These are phyloP conservation scores for Colletotrichum aenigma DNA, from an alignment of 2,329 filamentous ascomycete species.

Conservation along the genomic window DNA sequence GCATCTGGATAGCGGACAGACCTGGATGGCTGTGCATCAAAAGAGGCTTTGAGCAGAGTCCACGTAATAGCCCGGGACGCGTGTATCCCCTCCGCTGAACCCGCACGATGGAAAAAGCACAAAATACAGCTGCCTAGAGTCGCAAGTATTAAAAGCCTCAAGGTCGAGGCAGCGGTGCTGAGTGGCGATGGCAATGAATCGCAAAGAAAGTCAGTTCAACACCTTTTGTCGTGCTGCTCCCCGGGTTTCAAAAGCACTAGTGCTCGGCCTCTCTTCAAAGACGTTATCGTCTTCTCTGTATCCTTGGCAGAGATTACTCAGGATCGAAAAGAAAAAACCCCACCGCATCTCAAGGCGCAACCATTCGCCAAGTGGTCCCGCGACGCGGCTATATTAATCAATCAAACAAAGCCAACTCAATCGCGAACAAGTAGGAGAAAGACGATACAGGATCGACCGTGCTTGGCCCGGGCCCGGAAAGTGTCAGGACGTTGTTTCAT, in stretches of 20 bases:
- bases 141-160: not conserved
- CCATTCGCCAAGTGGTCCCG: not conserved
- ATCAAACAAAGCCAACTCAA: not conserved
- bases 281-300: not conserved
- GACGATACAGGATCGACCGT: not conserved
- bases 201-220: not conserved
- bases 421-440: not conserved
- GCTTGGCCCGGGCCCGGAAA: conserved; percentile 13
- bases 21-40: not conserved
- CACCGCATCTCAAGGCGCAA: not conserved
- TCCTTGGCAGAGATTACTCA: not conserved
- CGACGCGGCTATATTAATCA: not conserved
- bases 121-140: not conserved
- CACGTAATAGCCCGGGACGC: not conserved
- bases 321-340: not conserved
- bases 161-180: not conserved
- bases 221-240: not conserved
- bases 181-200: not conserved
- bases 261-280: not conserved
- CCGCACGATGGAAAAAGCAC: not conserved
- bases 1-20: not conserved
- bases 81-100: not conserved
- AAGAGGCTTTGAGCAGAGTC: not conserved
- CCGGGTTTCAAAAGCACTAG: not conserved
- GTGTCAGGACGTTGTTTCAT: conserved; percentile 24